Evolutionary conservation across 2,329 filamentous ascomycete species (phyloP).

Genomic region (Chlorencoelia australis): DNA sequence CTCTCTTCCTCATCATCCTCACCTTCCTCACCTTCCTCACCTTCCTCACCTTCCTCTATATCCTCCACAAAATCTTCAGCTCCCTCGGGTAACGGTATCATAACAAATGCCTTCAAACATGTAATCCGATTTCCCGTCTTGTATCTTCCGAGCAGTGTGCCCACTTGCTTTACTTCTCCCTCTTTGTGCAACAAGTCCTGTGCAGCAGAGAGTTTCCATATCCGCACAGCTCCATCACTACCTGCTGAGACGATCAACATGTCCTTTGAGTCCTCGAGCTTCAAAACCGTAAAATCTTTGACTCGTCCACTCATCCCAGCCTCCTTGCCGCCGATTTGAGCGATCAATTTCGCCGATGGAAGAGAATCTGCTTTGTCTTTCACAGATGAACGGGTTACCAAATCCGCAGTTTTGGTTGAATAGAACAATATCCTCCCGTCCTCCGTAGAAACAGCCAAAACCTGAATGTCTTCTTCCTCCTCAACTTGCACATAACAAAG

Average conservation of each 20-base stretch:
- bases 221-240: conserved; percentile 75
- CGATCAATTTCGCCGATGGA: conserved; percentile 55
- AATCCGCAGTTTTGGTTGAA: conserved; percentile 48
- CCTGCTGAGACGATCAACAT: conserved; percentile 61
- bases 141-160: conserved; percentile 61
- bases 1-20: conserved; percentile 14
- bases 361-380: conserved; percentile 36
- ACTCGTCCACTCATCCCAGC: conserved; percentile 63
- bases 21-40: conserved; percentile 12
- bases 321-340: conserved; percentile 67
- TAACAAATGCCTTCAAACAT: conserved; percentile 75
- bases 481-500: conserved; percentile 56
- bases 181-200: conserved; percentile 26
- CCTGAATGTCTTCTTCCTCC: conserved; percentile 38
- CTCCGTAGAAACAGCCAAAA: conserved; percentile 76
- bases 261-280: conserved; percentile 30
- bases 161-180: conserved; percentile 24
- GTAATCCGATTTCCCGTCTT: conserved; percentile 85
- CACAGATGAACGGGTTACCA: conserved; percentile 26
- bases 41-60: conserved; percentile 19
- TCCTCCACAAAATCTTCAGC: conserved; percentile 37
- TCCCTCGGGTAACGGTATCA: conserved; percentile 59
- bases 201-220: conserved; percentile 54
- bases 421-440: conserved; percentile 83
- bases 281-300: conserved; percentile 71